These are phyloP conservation scores for Yamadazyma trypodendri DNA, from an alignment of 1,139 yeast genomes.

Conservation along the genomic window DNA sequence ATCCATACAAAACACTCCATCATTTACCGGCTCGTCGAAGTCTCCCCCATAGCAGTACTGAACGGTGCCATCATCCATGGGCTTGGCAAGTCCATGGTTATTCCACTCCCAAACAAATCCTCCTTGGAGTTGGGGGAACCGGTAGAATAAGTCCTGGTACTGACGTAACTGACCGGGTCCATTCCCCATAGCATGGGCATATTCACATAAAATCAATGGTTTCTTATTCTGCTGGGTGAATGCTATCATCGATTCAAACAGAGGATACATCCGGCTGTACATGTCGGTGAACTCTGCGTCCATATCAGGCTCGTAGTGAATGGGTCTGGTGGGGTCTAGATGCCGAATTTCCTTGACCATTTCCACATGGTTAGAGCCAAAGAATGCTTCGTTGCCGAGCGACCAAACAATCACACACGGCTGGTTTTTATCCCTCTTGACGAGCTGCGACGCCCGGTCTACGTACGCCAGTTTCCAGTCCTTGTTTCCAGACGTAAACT, in stretches of 20 bases:
- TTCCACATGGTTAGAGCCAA: slow-evolving; percentile 27
- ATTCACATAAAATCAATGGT: slow-evolving; percentile 34
- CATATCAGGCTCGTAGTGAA: slow-evolving; percentile 31
- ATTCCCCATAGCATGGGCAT: slow-evolving; percentile 39
- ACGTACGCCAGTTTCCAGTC: slow-evolving; percentile 30
- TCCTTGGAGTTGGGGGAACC: slow-evolving; percentile 27
- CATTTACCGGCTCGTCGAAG: slow-evolving; percentile 31
- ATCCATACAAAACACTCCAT: slow-evolving; percentile 35
- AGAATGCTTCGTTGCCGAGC: slow-evolving; percentile 35
- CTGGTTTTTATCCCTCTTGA: slow-evolving; percentile 29
- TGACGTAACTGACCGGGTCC: slow-evolving; percentile 34
- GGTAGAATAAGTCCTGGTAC: slow-evolving; percentile 28
- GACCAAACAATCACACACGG: slow-evolving; percentile 35
- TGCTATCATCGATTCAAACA: slow-evolving; percentile 19
- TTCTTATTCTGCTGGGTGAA: slow-evolving; percentile 18
- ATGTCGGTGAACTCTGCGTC: slow-evolving; percentile 26
- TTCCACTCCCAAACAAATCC: slow-evolving; percentile 42
- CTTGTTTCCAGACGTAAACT: slow-evolving; percentile 26
- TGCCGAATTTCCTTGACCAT: slow-evolving; percentile 24
- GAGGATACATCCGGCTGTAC: slow-evolving; percentile 30
- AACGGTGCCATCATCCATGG: slow-evolving; percentile 13
- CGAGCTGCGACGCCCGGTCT: slow-evolving; percentile 29
- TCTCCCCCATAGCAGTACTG: slow-evolving; percentile 34
- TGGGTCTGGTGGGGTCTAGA: slow-evolving; percentile 23
- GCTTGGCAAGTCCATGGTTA: slow-evolving; percentile 27